Evolutionary conservation across 2,329 filamentous ascomycete species (phyloP), one percentile per base, ranked within the genome.

Genomic region (Scedosporium minutisporum): DNA sequence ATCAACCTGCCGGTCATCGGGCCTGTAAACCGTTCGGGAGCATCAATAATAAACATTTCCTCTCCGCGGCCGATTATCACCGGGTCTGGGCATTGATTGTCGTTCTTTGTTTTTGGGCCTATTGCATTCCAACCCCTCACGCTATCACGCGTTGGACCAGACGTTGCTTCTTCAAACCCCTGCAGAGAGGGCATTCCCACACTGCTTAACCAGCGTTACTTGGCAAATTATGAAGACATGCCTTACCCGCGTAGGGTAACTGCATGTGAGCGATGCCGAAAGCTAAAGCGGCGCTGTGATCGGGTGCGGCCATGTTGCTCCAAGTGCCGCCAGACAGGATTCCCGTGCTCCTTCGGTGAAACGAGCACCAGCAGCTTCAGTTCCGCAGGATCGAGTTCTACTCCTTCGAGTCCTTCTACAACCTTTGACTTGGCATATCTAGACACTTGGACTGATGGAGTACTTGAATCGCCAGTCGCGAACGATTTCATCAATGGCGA

Each of bases 221-320:
- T 27, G n/a, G n/a, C 57, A 18, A 23, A 58, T 18, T 58, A 25
- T 41, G 29, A n/a, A n/a, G 14, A 12, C n/a, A 62, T 62, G 61
- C 27, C 61, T n/a, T 23, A 29, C 21, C 12, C 18, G 12, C 60
- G 61, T 6, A 38, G 33, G 42, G 57, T 63, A 3, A 63, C 42
- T n/a, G 59, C 62, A 7, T 63, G 62, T 33, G 57, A 55, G 14
- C 62, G 62, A 14, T 63, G 62, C 42, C 62, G 57, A 21, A 16
- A 21, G 41, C 57, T 60, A 6, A 63, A 63, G 46, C 23, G 57
- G 4, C 62, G 62, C 6, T 63, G 62, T 48, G 62, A 63, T 46
- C 21, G 48, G n/a, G 21, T 14, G 21, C 46, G 53, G 62, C 62
- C 62, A n/a, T 10, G 33, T 9, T 63, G 62, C 23, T 38, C 38